A percentile compares a stretch with the other conserved stretches of the same genome.
Evolutionary conservation across 352 stramenopile genomes (phyloP).

Genomic region (Phytophthora hibernalis): DNA sequence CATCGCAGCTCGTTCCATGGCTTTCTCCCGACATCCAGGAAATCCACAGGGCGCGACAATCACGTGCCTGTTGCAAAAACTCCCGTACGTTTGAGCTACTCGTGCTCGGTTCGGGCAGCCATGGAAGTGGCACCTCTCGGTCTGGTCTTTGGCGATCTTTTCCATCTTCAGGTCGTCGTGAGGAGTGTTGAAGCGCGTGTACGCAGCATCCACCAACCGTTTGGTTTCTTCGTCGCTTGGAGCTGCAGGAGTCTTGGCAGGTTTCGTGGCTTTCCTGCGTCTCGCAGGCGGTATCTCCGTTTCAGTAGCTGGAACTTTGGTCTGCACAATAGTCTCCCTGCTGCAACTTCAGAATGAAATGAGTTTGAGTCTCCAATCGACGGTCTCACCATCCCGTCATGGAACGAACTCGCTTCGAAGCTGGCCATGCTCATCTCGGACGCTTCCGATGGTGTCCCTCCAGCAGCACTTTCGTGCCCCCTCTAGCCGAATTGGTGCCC

Average conservation of each 20-base stretch:
- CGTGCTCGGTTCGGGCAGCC: slow-evolving; percentile 82
- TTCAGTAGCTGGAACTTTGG: neutral
- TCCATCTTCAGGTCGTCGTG: slow-evolving; percentile 53
- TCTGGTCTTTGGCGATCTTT: slow-evolving; percentile 68
- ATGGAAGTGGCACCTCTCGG: slow-evolving; percentile 76
- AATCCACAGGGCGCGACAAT: slow-evolving; percentile 88
- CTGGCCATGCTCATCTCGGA: slow-evolving; percentile 39
- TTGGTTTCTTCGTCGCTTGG: slow-evolving; percentile 11
- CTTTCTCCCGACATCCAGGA: slow-evolving; percentile 84
- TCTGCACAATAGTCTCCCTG: neutral
- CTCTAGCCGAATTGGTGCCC: slow-evolving; percentile 13
- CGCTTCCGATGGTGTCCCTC: slow-evolving; percentile 17
- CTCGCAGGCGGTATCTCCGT: neutral
- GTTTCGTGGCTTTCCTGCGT: slow-evolving; percentile 1
- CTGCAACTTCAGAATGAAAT: neutral
- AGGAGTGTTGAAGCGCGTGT: too few species aligned
- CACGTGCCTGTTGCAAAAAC: slow-evolving; percentile 89
- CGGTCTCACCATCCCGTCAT: slow-evolving; percentile 28
- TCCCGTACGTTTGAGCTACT: slow-evolving; percentile 78
- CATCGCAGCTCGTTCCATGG: slow-evolving; percentile 65
- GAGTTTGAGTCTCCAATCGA: neutral
- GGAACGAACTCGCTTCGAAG: slow-evolving; percentile 51
- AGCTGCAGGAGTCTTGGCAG: neutral
- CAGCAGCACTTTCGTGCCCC: slow-evolving; percentile 7
- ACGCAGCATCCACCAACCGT: slow-evolving; percentile 43